Evolutionary conservation across 1,284 basidiomycete species (phyloP).

Genomic region (Irpex sp.): DNA sequence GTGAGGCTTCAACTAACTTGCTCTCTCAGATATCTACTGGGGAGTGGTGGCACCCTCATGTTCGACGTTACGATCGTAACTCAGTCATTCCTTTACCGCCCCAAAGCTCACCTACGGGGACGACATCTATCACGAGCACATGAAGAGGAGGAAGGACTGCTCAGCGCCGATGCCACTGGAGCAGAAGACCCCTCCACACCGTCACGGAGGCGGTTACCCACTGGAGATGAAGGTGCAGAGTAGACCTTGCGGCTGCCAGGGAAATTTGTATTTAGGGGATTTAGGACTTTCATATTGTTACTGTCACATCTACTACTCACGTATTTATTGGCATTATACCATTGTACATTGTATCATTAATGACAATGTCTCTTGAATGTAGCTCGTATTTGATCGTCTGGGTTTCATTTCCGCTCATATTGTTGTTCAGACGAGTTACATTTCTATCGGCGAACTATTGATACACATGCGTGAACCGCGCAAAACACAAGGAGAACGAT

Average conservation of each 20-base stretch:
- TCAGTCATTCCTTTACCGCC: conserved; percentile 52
- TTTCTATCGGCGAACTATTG: background rate
- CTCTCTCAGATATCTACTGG: conserved; percentile 68
- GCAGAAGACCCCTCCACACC: conserved; percentile 22
- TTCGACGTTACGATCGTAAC: conserved; percentile 86
- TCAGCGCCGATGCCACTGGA: conserved; percentile 24
- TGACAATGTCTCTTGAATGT: background rate
- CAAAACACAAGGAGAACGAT: background rate
- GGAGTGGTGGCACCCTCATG: conserved; percentile 83
- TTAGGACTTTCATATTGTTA: background rate
- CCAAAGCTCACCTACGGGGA: conserved; percentile 19
- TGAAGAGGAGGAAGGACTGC: conserved; percentile 26
- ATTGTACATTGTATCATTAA: background rate
- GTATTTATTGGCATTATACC: background rate
- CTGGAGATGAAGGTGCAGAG: conserved; percentile 3
- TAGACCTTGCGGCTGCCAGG: background rate
- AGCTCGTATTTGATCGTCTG: background rate
- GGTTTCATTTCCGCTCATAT: background rate
- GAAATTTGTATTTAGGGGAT: background rate
- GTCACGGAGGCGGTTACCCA: conserved; percentile 21
- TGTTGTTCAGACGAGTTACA: background rate
- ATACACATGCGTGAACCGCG: background rate
- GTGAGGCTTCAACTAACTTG: no score
- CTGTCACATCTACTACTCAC: background rate
- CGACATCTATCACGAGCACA: conserved; percentile 19